These are phyloP conservation scores for Striga hermonthica DNA, from an alignment of 305 asterid species.

Conservation along the genomic window DNA sequence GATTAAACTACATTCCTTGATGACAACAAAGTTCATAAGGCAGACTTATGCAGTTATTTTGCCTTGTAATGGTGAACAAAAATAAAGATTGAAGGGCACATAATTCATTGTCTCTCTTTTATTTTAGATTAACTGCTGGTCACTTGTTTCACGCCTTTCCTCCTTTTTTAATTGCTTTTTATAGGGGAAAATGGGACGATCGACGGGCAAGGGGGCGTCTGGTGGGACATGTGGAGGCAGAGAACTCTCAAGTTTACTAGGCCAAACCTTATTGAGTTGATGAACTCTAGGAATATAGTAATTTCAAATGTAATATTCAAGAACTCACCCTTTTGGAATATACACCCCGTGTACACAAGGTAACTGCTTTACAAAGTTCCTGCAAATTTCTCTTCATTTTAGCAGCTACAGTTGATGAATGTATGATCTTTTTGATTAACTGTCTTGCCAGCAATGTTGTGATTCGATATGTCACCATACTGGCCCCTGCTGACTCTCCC, in stretches of 20 bases:
- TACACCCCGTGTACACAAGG: conserved; percentile 97
- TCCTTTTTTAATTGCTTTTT: conserved; percentile 2
- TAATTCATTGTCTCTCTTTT: no score
- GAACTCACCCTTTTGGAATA: conserved; percentile 97
- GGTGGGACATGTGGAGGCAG: conserved; percentile 98
- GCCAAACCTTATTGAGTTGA: conserved; percentile 82
- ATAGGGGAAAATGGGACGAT: conserved; percentile 73
- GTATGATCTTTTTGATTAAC: neutral
- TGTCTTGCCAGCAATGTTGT: conserved; percentile 63
- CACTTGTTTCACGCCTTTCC: neutral
- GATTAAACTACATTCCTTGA: no score
- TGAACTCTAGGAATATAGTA: conserved; percentile 66
- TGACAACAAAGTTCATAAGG: no score
- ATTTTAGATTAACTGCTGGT: no score
- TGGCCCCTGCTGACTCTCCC: conserved; percentile 93
- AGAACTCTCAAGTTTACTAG: conserved; percentile 75
- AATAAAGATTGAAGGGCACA: no score
- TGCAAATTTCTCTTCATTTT: neutral
- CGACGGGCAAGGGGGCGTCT: conserved; percentile 85
- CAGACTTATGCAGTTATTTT: no score
- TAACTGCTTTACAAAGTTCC: conserved; percentile 15
- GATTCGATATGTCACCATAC: conserved; percentile 71
- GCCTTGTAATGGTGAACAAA: no score
- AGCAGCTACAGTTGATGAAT: neutral
- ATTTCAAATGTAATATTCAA: conserved; percentile 78